A percentile compares a stretch with the other conserved stretches of the same genome.
These are phyloP conservation scores for Fusarium newnesense DNA, from an alignment of 2,329 filamentous ascomycete species.

Conservation along the genomic window DNA sequence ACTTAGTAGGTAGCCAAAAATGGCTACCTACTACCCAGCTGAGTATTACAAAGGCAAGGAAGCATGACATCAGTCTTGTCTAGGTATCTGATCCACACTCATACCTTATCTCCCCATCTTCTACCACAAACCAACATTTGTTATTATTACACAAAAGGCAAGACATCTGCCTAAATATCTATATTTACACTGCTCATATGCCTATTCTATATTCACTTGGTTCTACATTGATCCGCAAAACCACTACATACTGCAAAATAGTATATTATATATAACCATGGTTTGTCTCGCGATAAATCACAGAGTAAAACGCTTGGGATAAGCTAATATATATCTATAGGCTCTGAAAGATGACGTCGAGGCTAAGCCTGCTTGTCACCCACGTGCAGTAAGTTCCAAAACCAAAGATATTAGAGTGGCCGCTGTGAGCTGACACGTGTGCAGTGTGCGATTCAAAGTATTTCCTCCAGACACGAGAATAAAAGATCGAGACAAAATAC, in stretches of 20 bases:
- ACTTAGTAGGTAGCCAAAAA: not conserved
- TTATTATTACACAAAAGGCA: not conserved
- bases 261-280: constrained; percentile 5
- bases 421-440: constrained; percentile 20
- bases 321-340: constrained; percentile 21
- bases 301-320: not conserved
- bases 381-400: constrained; percentile 74
- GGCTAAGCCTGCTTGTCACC: constrained; percentile 83
- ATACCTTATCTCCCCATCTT: not conserved
- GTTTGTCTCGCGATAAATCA: not conserved
- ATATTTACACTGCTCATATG: not conserved
- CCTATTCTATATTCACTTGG: not conserved
- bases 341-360: constrained; percentile 75
- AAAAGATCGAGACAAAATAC: not conserved
- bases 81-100: not conserved
- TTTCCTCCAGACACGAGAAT: not conserved
- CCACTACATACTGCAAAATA: not conserved
- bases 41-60: too few species aligned
- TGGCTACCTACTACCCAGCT: not conserved
- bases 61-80: constrained; percentile 28
- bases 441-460: constrained; percentile 91
- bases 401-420: not conserved
- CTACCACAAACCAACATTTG: not conserved
- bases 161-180: not conserved
- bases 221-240: not conserved